These are phyloP conservation scores for Fusarium subtropicale DNA, from an alignment of 2,329 filamentous ascomycete genomes.

Conservation along the genomic window DNA sequence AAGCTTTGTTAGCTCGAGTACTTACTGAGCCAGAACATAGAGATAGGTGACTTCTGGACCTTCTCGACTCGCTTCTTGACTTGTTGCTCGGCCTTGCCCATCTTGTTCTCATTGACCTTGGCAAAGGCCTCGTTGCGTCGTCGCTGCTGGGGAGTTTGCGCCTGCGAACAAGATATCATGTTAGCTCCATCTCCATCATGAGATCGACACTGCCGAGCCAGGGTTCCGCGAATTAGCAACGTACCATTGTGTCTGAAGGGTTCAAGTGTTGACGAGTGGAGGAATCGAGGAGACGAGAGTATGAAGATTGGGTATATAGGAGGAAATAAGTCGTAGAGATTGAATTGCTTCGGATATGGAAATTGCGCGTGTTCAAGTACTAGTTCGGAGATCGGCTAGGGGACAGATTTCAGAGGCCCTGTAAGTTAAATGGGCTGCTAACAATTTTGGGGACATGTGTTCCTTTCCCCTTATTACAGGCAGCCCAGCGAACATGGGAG, in stretches of 20 bases:
- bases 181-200: slow-evolving; percentile 40
- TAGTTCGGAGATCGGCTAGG: slow-evolving; percentile 33
- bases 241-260: slow-evolving; percentile 31
- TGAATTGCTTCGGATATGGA: slow-evolving; percentile 9
- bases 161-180: slow-evolving; percentile 59
- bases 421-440: slow-evolving; percentile 34
- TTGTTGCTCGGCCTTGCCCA: slow-evolving; percentile 77
- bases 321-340: slow-evolving; percentile 8
- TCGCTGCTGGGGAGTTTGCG: slow-evolving; percentile 87
- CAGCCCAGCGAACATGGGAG: slow-evolving; percentile 2
- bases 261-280: neutral
- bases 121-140: slow-evolving; percentile 83
- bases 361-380: slow-evolving; percentile 33
- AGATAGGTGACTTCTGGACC: slow-evolving; percentile 69
- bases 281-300: neutral
- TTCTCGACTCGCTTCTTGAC: slow-evolving; percentile 71
- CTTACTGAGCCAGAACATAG: slow-evolving; percentile 72
- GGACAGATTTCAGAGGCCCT: slow-evolving; percentile 46
- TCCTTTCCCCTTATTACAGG: slow-evolving; percentile 44
- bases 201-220: slow-evolving; percentile 21
- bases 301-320: neutral
- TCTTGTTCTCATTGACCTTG: slow-evolving; percentile 76
- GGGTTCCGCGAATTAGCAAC: slow-evolving; percentile 4
- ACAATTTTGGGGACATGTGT: slow-evolving; percentile 51
- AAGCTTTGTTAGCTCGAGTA: slow-evolving; percentile 21